These are phyloP conservation scores for Alternaria triticimaculans DNA, from an alignment of 2,329 filamentous ascomycete species.

Conservation along the genomic window DNA sequence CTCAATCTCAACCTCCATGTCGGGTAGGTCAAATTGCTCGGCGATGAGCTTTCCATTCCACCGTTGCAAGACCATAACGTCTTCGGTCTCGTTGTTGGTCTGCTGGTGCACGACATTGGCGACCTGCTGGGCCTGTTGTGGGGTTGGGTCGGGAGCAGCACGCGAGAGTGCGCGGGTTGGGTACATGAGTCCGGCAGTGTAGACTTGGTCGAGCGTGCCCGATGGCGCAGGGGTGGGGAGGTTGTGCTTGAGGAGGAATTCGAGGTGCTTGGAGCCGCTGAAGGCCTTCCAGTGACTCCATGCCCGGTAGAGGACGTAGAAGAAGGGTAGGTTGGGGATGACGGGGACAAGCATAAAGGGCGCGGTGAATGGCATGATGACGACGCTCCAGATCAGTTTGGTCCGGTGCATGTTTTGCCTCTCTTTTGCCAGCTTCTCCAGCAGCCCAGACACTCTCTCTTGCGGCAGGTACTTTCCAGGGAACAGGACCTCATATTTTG, in stretches of 20 bases:
- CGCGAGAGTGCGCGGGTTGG: conserved; percentile 50
- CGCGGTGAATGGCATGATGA: conserved; percentile 69
- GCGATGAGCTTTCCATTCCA: conserved; percentile 61
- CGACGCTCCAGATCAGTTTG: conserved; percentile 76
- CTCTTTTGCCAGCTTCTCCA: conserved; percentile 77
- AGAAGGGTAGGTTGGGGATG: conserved; percentile 93
- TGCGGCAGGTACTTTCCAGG: conserved; percentile 73
- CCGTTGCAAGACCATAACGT: conserved; percentile 57
- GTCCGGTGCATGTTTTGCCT: conserved; percentile 77
- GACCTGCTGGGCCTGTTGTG: conserved; percentile 48
- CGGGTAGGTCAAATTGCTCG: conserved; percentile 56
- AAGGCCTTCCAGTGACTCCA: conserved; percentile 68
- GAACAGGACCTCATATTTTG: conserved; percentile 76
- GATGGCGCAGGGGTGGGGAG: conserved; percentile 72
- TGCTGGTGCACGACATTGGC: conserved; percentile 48
- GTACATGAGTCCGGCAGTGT: conserved; percentile 61
- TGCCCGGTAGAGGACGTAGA: conserved; percentile 89
- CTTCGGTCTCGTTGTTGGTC: conserved; percentile 50
- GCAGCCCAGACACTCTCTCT: conserved; percentile 67
- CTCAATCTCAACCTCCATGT: conserved; percentile 63
- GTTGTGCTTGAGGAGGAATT: conserved; percentile 78
- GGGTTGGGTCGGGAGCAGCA: conserved; percentile 46
- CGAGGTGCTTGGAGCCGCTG: conserved; percentile 81
- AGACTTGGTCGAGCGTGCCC: conserved; percentile 74
- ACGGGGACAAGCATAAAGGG: conserved; percentile 86